Evolutionary conservation across 352 stramenopile genomes (phyloP), one percentile per base, ranked within the genome.

Genomic region (Globisporangium nunn): DNA sequence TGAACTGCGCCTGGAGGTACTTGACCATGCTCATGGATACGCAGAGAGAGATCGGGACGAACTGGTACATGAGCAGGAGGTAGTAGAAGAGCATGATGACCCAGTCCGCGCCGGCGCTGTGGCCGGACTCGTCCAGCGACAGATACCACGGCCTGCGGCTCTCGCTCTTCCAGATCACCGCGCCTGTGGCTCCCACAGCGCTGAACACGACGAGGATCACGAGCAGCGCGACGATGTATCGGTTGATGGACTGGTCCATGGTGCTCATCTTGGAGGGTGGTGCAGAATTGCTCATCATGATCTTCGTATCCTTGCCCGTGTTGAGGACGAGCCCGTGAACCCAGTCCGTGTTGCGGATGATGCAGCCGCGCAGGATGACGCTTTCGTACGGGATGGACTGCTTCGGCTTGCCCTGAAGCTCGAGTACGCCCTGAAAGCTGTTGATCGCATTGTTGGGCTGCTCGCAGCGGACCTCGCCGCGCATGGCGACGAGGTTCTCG

Each of bases 1-100:
- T 93, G 58, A 98, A 98, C 52, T 95, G 79, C 31, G 93, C 87
- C 64, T 98, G 93, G 45, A 95, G 71, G 59, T 98, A 96, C 56
- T 97, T 98, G 48, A 98, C 88, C 54, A 98, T 91, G 62, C 96
- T 96, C 64, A 99, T 95, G 8, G 94, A 98, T 3, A 99, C 95
- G 61, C 97, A 98, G 17, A 99, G 79, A 54, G 91, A 98, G 60
- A 99, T 91, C 10, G 97, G 97, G 8, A 99, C 87, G 64, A 99
- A 98, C 63, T 98, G 94, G 72, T 92, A 97, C 76, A 98, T 95
- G 52, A 99, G 77, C 17, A 98, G 85, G 30, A 99, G 70, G 66
- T 98, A 99, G 58, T 90, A 91, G 35, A 98, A 90, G 23, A 98
- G 70, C 67, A 97, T 88, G 29, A 79, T 73, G 18, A 97, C 71